These are phyloP conservation scores for Xylaria sp. DNA, from an alignment of 2,329 filamentous ascomycete genomes.

Conservation along the genomic window DNA sequence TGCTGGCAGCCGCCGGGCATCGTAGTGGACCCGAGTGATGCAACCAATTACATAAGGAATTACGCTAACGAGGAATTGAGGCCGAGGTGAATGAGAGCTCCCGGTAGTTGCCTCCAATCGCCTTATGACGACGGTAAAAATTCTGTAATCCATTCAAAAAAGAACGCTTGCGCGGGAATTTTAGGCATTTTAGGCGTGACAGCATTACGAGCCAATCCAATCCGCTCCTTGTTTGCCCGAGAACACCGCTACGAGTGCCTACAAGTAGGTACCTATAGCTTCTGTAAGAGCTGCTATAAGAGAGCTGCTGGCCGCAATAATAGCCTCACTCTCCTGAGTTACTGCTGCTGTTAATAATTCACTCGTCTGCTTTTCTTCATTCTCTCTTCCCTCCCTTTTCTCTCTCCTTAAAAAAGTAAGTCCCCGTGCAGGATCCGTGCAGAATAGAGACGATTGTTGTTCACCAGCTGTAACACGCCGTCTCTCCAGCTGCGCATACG, in stretches of 20 bases:
- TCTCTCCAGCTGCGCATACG: not conserved
- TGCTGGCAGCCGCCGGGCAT: not conserved
- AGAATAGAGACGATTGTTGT: too few relatives aligned
- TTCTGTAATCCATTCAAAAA: conserved; percentile 2
- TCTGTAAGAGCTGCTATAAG: not conserved
- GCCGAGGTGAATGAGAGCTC: not conserved
- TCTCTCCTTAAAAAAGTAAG: too few relatives aligned
- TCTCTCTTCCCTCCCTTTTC: not conserved
- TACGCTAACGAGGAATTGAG: not conserved
- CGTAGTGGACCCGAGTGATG: not conserved
- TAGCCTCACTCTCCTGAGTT: not conserved
- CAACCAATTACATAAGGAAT: not conserved
- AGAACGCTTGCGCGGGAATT: conserved; percentile 15
- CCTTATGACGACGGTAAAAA: not conserved
- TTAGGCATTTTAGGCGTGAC: conserved; percentile 6
- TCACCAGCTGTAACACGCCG: not conserved
- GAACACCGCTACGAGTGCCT: not conserved
- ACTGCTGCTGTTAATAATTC: not conserved
- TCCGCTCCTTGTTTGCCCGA: conserved; percentile 5
- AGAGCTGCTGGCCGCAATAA: not conserved
- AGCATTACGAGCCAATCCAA: conserved; percentile 10
- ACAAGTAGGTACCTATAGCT: not conserved
- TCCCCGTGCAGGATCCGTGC: too few relatives aligned
- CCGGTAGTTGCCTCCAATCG: not conserved
- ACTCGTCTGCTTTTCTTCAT: not conserved